Base-by-base conservation (phyloP, 345 rosid genomes). In the Lumnitzera littorea region DNA sequence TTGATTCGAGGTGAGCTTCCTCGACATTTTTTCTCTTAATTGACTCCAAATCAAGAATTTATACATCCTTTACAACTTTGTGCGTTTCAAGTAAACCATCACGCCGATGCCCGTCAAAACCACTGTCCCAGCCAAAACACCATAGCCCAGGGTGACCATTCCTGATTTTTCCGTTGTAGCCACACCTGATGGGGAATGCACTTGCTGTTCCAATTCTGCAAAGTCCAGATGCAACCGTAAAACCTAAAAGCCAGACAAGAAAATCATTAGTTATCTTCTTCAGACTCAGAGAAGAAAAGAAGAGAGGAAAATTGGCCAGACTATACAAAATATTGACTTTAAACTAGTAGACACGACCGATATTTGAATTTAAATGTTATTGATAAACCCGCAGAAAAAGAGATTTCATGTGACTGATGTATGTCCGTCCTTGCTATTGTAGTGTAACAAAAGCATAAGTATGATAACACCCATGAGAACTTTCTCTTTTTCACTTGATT, bases 161-260 rank as follows among this genome's bases (percentile, higher is more conserved):
- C 81, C 36, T 16, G 67, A 6, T 64, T 63, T 67, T 46, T 64
- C 49, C 66, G 55, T 46, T 12, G 49, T 51, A 15, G 46, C 48
- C 62, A 70, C 13, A 53, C 75, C 56, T 29, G 68, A 56, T 8
- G 11, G 66, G 0, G 72, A 51, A 46, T 60, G 58, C 3, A 62
- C 68, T 49, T 73, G 74, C 68, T 68, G 62, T 31, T 52, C 55
- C 27, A 77, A 53, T 51, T 78, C 89, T 0, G 80, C 65, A 31
- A 71, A 80, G 65, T 94, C 97, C 17, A 88, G 67, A 67, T 94
- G 88, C 74, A 90, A 63, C 78, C 87, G 84, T 65, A 94, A 72
- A 52, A 77, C 87, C 94, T 86, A 74, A 6, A 53, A 65, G 48
- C 53, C 62, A 67, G 47, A 24, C 48, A 29, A 43, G 54, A 17